Percentiles rank a stretch among this genome's conserved stretches.
These are phyloP conservation scores for Juglanconis juglandina DNA, from an alignment of 2,329 filamentous ascomycete genomes.

Conservation along the genomic window DNA sequence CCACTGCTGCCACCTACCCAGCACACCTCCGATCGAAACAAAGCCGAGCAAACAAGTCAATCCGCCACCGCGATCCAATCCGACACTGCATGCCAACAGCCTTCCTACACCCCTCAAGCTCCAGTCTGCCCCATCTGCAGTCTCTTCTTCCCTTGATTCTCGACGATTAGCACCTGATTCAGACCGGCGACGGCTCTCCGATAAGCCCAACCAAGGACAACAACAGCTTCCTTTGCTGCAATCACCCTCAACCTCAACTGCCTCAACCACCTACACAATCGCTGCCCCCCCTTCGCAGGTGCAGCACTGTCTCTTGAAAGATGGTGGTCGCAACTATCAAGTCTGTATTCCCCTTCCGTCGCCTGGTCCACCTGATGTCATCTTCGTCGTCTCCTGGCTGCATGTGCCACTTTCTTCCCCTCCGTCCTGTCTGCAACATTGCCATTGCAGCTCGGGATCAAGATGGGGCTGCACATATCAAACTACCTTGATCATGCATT, in stretches of 20 bases:
- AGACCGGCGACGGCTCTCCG: background rate
- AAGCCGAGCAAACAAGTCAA: background rate
- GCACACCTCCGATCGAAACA: background rate
- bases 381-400: background rate
- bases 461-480: constrained; percentile 9
- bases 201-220: constrained; percentile 7
- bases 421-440: background rate
- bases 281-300: constrained; percentile 33
- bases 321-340: constrained; percentile 65
- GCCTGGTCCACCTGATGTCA: background rate
- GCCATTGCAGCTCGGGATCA: constrained; percentile 4
- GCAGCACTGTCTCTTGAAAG: constrained; percentile 39
- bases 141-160: background rate
- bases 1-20: background rate
- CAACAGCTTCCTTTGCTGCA: constrained; percentile 16
- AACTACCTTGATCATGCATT: constrained; percentile 1
- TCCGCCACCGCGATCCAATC: background rate
- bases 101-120: background rate
- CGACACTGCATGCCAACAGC: background rate
- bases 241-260: background rate
- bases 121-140: constrained; percentile 6
- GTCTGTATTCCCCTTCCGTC: constrained; percentile 38
- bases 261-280: constrained; percentile 14
- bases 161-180: background rate
- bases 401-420: background rate